phyloP scores from a whole-genome alignment of 164 flowering plant species.

The Berberis vulgaris region DNA sequence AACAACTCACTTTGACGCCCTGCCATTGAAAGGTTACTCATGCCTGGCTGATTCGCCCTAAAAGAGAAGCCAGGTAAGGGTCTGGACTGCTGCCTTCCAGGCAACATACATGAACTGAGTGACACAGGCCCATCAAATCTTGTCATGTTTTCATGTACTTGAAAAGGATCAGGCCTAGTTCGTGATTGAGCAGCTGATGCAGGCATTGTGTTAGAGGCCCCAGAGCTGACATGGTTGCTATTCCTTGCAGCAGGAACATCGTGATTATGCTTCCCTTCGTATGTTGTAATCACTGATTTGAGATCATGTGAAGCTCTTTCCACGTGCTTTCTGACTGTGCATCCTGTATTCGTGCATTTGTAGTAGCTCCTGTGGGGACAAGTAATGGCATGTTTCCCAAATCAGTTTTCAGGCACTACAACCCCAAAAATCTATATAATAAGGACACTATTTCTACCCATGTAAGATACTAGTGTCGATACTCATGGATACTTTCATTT shows the following conservation, averaged over 20 bases:
- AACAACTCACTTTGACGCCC: slow-evolving; percentile 14
- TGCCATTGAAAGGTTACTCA: slow-evolving; percentile 44
- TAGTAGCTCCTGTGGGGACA: slow-evolving; percentile 75
- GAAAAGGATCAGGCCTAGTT: slow-evolving; percentile 45
- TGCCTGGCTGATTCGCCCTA: slow-evolving; percentile 42
- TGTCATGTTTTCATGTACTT: slow-evolving; percentile 31
- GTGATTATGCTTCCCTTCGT: slow-evolving; percentile 16
- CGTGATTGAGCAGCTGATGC: slow-evolving; percentile 29
- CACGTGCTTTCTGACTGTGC: slow-evolving; percentile 55
- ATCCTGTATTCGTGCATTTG: slow-evolving; percentile 81
- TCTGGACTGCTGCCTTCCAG: slow-evolving; percentile 16
- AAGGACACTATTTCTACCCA: too few relatives aligned
- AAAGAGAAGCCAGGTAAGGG: slow-evolving; percentile 35
- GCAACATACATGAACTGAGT: slow-evolving; percentile 24
- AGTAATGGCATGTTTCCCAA: too few relatives aligned
- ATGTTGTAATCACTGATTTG: too few relatives aligned
- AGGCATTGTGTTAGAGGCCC: slow-evolving; percentile 15
- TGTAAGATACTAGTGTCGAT: too few relatives aligned
- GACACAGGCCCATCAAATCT: slow-evolving; percentile 37
- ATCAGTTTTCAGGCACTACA: too few relatives aligned
- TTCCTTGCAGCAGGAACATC: slow-evolving; percentile 85
- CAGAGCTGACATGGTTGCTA: slow-evolving; percentile 55
- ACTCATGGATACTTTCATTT: too few relatives aligned
- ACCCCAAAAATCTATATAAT: too few relatives aligned
- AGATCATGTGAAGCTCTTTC: too few relatives aligned